Base-by-base conservation (phyloP, 2,329 filamentous ascomycete genomes). In the Fusarium napiforme region DNA sequence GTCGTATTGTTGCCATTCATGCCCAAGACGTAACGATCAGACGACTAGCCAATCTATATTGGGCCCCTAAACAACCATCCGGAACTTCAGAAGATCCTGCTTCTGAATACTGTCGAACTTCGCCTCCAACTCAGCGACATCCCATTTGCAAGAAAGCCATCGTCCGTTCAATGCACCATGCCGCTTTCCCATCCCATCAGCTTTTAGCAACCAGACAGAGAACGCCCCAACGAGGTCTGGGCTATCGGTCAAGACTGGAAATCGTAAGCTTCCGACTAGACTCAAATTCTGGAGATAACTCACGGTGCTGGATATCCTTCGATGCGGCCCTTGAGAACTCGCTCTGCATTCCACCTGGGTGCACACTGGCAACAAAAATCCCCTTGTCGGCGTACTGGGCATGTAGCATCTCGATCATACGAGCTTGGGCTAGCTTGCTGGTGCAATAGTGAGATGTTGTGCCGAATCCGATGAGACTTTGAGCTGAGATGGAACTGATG, bases 141-240 rank as follows among this genome's bases (percentile, higher is more conserved):
- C 46, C 64, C 64, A 67, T 23, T 67, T 67, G 4, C 64, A 67
- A 8, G 64, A 67, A 1, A 67, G 1, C 62, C 62, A 67, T 18
- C 64, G 52, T 4, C 64, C 64, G 2, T 67, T 67, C 9, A 67
- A 7, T 4, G 9, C 34, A 1, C 4, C 4, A 5, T 37, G 34
- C 3, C 36, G 39, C 11, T 5, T 37, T 32, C 37, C 6, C 2
- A 18, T 30, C 4, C 19, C 46, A 16, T 49, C 28, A 9, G 19
- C 4, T 4, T 49, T 30, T 2, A 49, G 4, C 46, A 49, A 7
- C 46, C 46, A 49, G 6, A 49, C 19, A n/a, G 46, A 62, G 9
- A 68, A 68, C 2, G 46, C 26, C 3, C 65, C 65, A 4, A 68
- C 46, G 1, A 68, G 64, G 34, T 68, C 64, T 1, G 65, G 64